Evolutionary conservation across 2,329 filamentous ascomycete genomes (phyloP), one percentile per base, ranked within the genome.

Genomic region (Xylariaceae sp.): DNA sequence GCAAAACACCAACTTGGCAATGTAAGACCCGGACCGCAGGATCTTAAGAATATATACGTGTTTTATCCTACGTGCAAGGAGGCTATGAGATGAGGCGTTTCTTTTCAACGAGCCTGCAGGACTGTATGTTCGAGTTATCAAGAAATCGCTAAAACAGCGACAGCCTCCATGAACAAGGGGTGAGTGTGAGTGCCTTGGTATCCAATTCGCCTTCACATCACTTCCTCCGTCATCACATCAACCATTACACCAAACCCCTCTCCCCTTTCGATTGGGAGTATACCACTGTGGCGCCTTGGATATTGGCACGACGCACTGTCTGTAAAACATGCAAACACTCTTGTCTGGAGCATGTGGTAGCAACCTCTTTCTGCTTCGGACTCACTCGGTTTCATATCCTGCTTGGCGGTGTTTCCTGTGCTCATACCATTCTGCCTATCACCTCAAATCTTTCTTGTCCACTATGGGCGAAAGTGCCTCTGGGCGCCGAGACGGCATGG

Each of bases 1-100:
- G 53, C 44, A 53, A 42, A 23, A 54, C 46, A 43, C 48, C 47
- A 54, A 48, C 57, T 59, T 59, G 57, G 57, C 47, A 44, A 24
- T n/a, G 33, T 23, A 46, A 18, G 41, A 37, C 30, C 40, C 48
- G 48, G 46, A 47, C 36, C 20, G 50, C 46, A 36, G 51, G 39
- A 44, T 30, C 54, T 43, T 44, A 48, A 26, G 53, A 51, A 52
- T 52, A 57, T 47, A 54, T 51, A 54, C 33, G 40, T 36, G 27
- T 45, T 27, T 24, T 33, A 32, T 33, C 41, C 13, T 18, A 18
- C 46, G 39, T 36, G 30, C 32, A 13, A 15, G 43, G 41, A 40
- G 29, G 26, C 47, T 33, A 10, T 30, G 27, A 36, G 37, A 44
- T 53, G 56, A 53, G 53, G 53, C 45, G 53, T 56, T 59, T 53